Percentiles rank a stretch among this genome's conserved stretches.
Conservation (phyloP, 805 yeast species). For the Soucietia sequanensis region DNA sequence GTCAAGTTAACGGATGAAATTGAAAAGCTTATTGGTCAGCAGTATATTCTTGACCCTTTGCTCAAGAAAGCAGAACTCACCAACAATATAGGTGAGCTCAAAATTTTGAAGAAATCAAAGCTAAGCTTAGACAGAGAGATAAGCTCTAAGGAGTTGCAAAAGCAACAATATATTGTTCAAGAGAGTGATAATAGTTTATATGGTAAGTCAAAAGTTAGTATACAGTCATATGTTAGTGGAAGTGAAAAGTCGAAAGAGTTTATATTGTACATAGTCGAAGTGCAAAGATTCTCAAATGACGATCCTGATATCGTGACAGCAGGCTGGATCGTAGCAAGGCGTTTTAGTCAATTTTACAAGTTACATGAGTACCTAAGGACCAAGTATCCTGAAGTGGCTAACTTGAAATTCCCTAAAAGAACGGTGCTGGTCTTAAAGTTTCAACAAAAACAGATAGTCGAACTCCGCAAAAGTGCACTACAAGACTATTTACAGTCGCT, state of each 20-base stretch:
- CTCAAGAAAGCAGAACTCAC: constrained; percentile 82
- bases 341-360: constrained; percentile 80
- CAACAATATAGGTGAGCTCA: constrained; percentile 66
- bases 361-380: constrained; percentile 63
- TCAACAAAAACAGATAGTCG: constrained; percentile 62
- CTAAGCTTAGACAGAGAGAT: constrained; percentile 68
- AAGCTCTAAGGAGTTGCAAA: constrained; percentile 67
- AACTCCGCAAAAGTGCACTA: constrained; percentile 58
- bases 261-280: constrained; percentile 73
- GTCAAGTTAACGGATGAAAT: constrained; percentile 56
- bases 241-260: constrained; percentile 58
- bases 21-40: constrained; percentile 57
- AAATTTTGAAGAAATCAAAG: constrained; percentile 66
- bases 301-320: constrained; percentile 51
- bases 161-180: constrained; percentile 79
- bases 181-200: constrained; percentile 77
- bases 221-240: constrained; percentile 55
- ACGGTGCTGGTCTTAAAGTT: constrained; percentile 65
- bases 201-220: constrained; percentile 57
- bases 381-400: constrained; percentile 49
- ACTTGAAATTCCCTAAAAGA: constrained; percentile 57
- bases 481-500: constrained; percentile 61
- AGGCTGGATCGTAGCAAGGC: constrained; percentile 87
- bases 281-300: constrained; percentile 49
- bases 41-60: constrained; percentile 62